Evolutionary conservation across 75 land plant genomes (phyloP), one percentile per base, ranked within the genome.

Genomic region (Ceratopteris richardii): DNA sequence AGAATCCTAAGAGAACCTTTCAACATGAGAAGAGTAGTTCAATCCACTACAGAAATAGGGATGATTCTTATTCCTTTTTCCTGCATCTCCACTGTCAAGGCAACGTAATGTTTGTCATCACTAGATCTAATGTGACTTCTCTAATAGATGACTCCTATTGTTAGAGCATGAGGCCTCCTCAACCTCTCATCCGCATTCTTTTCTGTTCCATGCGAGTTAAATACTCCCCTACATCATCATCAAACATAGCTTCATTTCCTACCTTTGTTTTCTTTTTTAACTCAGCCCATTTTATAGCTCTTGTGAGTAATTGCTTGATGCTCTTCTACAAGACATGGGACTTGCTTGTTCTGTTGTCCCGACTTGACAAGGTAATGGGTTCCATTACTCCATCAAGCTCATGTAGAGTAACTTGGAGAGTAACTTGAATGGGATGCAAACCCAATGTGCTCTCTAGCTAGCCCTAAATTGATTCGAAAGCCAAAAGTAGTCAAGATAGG

Each of bases 381-480:
- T 95, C 99, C 80, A 95, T 70, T 19, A 92, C 99, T 42, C 99
- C 99, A 67, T 95, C 99, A 20, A 95, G 79, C 75, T 95, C 99
- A 24, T 97, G 99, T 1, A 95, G 77, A 28, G 99, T 91, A 43
- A 95, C 99, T 62, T 95, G 99, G 59, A 95, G 48, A 7, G 99
- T 97, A 2, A 95, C 99, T 66, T 95, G 99, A 75, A 95, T 87
- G 14, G 99, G 99, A 64, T 95, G 99, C 52, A 95, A 42, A 2
- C 99, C 99, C 70, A 95, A 48, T 39, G 86, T 83, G 60, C 99
- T 95, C 12, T 63, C 86, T 29, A 95, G 75, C 99, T 97, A 95
- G 66, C 90, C 99, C 66, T 95, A 97, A 1, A 97, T 95, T 9
- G 99, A 92, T 58, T 95, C 97, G 71, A 95, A 95, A 42, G 90